A percentile compares a stretch with the other conserved stretches of the same genome.
Evolutionary conservation across 352 stramenopile species (phyloP).

Genomic region (Plasmopara viticola): DNA sequence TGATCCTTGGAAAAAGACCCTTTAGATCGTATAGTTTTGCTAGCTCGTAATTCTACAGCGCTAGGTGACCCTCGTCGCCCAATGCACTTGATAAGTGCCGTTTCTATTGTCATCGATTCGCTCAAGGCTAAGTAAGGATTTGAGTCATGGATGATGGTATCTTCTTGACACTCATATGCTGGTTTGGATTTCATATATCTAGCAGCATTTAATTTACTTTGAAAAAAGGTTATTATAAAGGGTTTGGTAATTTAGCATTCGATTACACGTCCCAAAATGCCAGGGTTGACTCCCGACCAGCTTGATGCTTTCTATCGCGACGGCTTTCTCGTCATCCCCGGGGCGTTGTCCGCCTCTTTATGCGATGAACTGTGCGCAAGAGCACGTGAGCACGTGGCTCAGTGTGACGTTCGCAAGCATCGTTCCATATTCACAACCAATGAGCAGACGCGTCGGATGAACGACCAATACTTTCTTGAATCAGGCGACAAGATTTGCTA

Average conservation of each 20-base stretch:
- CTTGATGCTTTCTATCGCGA: conserved; percentile 55
- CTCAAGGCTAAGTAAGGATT: too few species aligned
- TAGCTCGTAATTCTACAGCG: too few species aligned
- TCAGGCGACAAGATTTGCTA: conserved; percentile 89
- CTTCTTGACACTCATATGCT: too few species aligned
- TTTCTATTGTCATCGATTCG: too few species aligned
- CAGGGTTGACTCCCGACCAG: conserved; percentile 50
- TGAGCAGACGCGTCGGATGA: conserved; percentile 74
- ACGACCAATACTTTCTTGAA: conserved; percentile 92
- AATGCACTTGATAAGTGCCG: too few species aligned
- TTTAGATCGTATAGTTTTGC: too few species aligned
- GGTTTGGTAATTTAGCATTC: neutral
- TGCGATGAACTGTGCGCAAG: conserved; percentile 57
- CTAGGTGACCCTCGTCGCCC: too few species aligned
- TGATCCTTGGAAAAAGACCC: too few species aligned
- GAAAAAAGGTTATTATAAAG: too few species aligned
- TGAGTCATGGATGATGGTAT: too few species aligned
- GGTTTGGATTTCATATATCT: too few species aligned
- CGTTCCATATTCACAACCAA: conserved; percentile 82
- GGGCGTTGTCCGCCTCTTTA: conserved; percentile 29
- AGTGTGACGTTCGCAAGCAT: conserved; percentile 58
- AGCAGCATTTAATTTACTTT: too few species aligned
- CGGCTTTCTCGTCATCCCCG: conserved; percentile 56
- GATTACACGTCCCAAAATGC: conserved; percentile 3
- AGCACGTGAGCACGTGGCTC: conserved; percentile 41